A percentile compares a stretch with the other conserved stretches of the same genome.
Evolutionary conservation across 768 basidiomycete genomes (phyloP).

Genomic region (Plicaturopsis crispa): DNA sequence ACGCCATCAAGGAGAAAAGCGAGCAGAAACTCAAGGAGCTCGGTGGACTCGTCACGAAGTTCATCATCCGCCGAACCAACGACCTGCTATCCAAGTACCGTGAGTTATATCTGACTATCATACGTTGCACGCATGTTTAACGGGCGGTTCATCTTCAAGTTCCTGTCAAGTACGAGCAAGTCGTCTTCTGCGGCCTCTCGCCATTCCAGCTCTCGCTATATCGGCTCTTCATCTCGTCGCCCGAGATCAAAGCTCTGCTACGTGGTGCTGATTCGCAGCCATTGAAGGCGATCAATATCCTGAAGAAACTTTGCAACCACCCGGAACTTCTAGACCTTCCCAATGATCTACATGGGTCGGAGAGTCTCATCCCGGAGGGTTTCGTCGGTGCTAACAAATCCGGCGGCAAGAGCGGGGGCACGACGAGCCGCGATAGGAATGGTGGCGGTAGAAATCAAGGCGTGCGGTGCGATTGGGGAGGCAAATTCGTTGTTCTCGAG

Average conservation of each 20-base stretch:
- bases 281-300: constrained; percentile 90
- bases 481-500: constrained; percentile 91
- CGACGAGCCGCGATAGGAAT: constrained; percentile 32
- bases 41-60: constrained; percentile 79
- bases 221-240: constrained; percentile 84
- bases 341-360: constrained; percentile 75
- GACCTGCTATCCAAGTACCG: constrained; percentile 92
- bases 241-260: constrained; percentile 84
- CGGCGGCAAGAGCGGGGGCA: constrained; percentile 18
- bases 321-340: constrained; percentile 87
- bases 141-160: constrained; percentile 39
- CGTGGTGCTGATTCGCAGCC: constrained; percentile 87
- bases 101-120: constrained; percentile 31
- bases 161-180: constrained; percentile 98
- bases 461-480: constrained; percentile 78
- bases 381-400: constrained; percentile 51
- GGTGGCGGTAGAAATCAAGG: constrained; percentile 31
- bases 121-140: constrained; percentile 8
- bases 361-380: constrained; percentile 72
- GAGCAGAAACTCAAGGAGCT: constrained; percentile 91
- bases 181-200: constrained; percentile 87
- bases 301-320: constrained; percentile 95
- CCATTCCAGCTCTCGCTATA: constrained; percentile 82
- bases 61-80: constrained; percentile 92
- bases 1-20: constrained; percentile 66